These are phyloP conservation scores for Komagataella ulmi DNA, from an alignment of 805 yeast species.

Conservation along the genomic window DNA sequence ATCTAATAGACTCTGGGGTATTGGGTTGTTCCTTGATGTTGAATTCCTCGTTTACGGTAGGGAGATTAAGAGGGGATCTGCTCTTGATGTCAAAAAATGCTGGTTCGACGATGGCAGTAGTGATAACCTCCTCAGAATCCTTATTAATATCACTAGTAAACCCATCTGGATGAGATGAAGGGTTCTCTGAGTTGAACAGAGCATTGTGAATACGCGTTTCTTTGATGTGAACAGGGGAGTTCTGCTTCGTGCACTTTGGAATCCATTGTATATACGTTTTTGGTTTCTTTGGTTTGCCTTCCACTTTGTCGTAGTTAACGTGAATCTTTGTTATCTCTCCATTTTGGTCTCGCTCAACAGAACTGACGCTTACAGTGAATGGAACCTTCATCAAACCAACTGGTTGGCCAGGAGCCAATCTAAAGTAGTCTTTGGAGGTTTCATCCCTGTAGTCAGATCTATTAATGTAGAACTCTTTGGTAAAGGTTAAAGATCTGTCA, in stretches of 20 bases:
- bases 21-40: conserved; percentile 54
- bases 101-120: conserved; percentile 63
- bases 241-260: conserved; percentile 48
- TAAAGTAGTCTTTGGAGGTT: conserved; percentile 62
- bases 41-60: conserved; percentile 47
- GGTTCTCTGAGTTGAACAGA: conserved; percentile 84
- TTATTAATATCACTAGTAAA: conserved; percentile 74
- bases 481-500: conserved; percentile 60
- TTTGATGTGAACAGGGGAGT: conserved; percentile 48
- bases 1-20: conserved; percentile 74
- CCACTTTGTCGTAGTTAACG: conserved; percentile 66
- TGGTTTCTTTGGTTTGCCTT: conserved; percentile 52
- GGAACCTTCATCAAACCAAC: conserved; percentile 94
- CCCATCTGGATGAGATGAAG: conserved; percentile 79
- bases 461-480: conserved; percentile 73
- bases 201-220: conserved; percentile 85
- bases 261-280: conserved; percentile 97
- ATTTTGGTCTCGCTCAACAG: conserved; percentile 42
- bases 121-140: conserved; percentile 57
- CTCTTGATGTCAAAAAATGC: conserved; percentile 55
- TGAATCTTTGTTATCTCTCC: conserved; percentile 62
- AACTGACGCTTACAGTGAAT: conserved; percentile 57
- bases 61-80: conserved; percentile 66
- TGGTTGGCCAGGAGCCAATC: conserved; percentile 87
- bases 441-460: conserved; percentile 73